These are phyloP conservation scores for Microdochium trichocladiopsis DNA, from an alignment of 2,329 filamentous ascomycete species.

Conservation along the genomic window DNA sequence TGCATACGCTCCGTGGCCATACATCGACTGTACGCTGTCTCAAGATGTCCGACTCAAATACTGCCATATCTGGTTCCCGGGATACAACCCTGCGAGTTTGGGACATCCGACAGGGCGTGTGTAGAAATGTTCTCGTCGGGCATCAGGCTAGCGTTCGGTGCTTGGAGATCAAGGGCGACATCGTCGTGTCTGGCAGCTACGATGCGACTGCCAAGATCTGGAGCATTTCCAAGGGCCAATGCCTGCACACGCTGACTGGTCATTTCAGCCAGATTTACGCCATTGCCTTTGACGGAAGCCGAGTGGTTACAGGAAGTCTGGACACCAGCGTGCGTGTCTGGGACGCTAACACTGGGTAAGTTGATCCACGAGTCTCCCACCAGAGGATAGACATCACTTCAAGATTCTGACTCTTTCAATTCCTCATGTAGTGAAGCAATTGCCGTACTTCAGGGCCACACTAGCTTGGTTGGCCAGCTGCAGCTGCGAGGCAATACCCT, in stretches of 20 bases:
- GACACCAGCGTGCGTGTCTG: slow-evolving; percentile 97
- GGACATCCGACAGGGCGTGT: slow-evolving; percentile 84
- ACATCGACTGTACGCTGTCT: slow-evolving; percentile 94
- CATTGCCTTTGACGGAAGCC: slow-evolving; percentile 90
- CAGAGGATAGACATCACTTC: too few relatives aligned
- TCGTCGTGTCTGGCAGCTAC: slow-evolving; percentile 97
- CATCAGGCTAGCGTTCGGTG: slow-evolving; percentile 95
- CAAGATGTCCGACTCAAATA: slow-evolving; percentile 93
- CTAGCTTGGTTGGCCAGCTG: slow-evolving; percentile 89
- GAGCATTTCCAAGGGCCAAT: slow-evolving; percentile 94
- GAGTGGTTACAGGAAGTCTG: slow-evolving; percentile 90
- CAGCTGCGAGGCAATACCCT: slow-evolving; percentile 93
- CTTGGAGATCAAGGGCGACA: slow-evolving; percentile 90
- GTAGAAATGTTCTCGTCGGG: slow-evolving; percentile 85
- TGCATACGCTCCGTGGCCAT: slow-evolving; percentile 84
- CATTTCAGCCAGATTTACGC: slow-evolving; percentile 99
- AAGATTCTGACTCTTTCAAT: slow-evolving; percentile 16
- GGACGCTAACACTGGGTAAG: slow-evolving; percentile 83
- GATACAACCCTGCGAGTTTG: slow-evolving; percentile 93
- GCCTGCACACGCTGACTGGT: slow-evolving; percentile 80
- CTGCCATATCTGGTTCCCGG: slow-evolving; percentile 91
- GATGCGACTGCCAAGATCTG: slow-evolving; percentile 95
- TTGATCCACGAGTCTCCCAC: slow-evolving; percentile 6
- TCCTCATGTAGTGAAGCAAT: slow-evolving; percentile 58
- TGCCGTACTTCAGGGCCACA: slow-evolving; percentile 92